phyloP scores from a whole-genome alignment of 352 stramenopile genomes.

The Globisporangium barbulae region DNA sequence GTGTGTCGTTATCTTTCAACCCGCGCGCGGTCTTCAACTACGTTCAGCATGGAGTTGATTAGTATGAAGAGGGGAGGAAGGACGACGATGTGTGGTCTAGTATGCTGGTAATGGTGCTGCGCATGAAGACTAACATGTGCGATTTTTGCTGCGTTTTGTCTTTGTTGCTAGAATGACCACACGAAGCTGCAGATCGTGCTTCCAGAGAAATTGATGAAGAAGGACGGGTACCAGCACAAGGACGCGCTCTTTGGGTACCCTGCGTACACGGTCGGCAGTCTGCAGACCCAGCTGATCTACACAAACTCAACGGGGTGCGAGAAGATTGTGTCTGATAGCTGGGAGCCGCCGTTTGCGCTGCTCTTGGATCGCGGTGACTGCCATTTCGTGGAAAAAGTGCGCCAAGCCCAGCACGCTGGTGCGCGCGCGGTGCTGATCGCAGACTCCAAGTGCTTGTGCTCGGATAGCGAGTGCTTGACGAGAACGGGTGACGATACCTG shows the following conservation, averaged over 20 bases:
- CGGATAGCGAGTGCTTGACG: constrained; percentile 69
- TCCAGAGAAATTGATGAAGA: constrained; percentile 86
- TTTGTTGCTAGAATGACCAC: constrained; percentile 62
- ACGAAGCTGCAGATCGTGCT: constrained; percentile 89
- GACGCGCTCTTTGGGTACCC: constrained; percentile 96
- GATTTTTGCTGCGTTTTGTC: constrained; percentile 6
- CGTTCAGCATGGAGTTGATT: constrained; percentile 7
- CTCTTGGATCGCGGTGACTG: constrained; percentile 95
- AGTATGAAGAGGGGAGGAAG: neutral
- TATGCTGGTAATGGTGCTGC: neutral
- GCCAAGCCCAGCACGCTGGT: constrained; percentile 88
- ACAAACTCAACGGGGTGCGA: constrained; percentile 72
- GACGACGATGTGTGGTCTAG: neutral
- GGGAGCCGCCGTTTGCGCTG: constrained; percentile 93
- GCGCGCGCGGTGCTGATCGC: constrained; percentile 94
- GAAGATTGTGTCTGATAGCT: constrained; percentile 77
- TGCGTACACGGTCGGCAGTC: constrained; percentile 86
- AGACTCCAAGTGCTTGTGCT: constrained; percentile 96
- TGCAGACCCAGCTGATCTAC: constrained; percentile 91
- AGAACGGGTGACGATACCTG: constrained; percentile 81
- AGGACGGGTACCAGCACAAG: constrained; percentile 94
- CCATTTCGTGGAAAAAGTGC: constrained; percentile 96
- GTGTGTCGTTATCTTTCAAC: neutral
- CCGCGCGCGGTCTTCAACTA: neutral
- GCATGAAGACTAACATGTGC: constrained; percentile 12